phyloP scores from a whole-genome alignment of 495 filamentous ascomycete genomes.

The Aspergillus indologenus region DNA sequence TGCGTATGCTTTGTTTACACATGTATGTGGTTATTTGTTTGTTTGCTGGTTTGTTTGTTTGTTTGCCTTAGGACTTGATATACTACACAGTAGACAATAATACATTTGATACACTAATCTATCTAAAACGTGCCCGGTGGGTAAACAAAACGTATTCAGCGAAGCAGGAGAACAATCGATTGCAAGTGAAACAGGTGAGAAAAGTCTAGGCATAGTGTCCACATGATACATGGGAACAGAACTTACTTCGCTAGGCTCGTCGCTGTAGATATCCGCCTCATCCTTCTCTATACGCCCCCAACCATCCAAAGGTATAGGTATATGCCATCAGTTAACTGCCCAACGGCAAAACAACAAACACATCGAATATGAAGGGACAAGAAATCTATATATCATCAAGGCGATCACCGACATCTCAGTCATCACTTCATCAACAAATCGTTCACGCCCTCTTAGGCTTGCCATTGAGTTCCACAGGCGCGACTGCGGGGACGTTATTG shows the following conservation, averaged over 20 bases:
- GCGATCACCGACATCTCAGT: conserved; percentile 16
- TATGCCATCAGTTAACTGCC: conserved; percentile 16
- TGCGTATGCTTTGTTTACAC: no score
- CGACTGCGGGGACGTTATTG: conserved; percentile 30
- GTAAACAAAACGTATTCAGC: no score
- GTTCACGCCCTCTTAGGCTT: conserved; percentile 43
- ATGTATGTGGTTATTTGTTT: no score
- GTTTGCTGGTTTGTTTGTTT: no score
- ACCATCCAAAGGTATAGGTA: conserved; percentile 20
- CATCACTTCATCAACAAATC: conserved; percentile 23
- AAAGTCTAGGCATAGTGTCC: background rate
- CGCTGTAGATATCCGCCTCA: conserved; percentile 2
- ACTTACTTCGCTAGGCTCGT: background rate
- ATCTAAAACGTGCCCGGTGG: no score
- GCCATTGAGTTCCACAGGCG: conserved; percentile 30
- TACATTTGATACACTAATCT: no score
- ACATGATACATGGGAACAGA: background rate
- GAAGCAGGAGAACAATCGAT: background rate
- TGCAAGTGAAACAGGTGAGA: background rate
- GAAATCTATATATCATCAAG: conserved; percentile 27
- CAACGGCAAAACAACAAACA: conserved; percentile 15
- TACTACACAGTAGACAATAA: no score
- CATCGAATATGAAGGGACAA: conserved; percentile 9
- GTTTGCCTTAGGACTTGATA: no score
- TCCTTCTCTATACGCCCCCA: conserved; percentile 12